Percentiles rank a stretch among this genome's conserved stretches.
These are phyloP conservation scores for Artemisia argyi DNA, from an alignment of 129 eudicot genomes.

Conservation along the genomic window DNA sequence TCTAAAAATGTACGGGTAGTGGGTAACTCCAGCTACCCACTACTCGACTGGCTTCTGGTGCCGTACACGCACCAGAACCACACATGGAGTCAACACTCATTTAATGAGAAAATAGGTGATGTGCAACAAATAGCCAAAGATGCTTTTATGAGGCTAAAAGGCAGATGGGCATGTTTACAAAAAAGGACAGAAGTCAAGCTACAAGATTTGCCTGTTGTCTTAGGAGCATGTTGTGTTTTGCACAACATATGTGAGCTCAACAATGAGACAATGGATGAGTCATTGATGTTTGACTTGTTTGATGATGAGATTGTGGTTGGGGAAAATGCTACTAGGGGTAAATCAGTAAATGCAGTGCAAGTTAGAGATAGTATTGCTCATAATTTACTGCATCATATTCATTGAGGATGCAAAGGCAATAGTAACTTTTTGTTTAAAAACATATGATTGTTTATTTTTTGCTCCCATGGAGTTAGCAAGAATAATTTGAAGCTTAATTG, in stretches of 20 bases:
- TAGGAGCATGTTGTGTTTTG: conserved; percentile 81
- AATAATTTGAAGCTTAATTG: not conserved
- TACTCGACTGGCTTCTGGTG: conserved; percentile 65
- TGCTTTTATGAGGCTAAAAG: conserved; percentile 66
- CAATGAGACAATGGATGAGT: conserved; percentile 45
- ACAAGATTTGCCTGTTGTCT: conserved; percentile 72
- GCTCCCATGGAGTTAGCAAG: not conserved
- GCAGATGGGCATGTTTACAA: conserved; percentile 72
- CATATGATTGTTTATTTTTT: not conserved
- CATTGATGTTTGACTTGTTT: conserved; percentile 48
- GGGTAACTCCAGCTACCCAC: conserved; percentile 47
- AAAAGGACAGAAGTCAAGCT: conserved; percentile 84
- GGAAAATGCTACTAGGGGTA: conserved; percentile 38
- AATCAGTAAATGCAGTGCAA: conserved; percentile 45
- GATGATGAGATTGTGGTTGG: conserved; percentile 58
- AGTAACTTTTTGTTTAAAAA: conserved; percentile 8
- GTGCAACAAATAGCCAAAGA: conserved; percentile 55
- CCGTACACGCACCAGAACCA: conserved; percentile 65
- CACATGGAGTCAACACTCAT: conserved; percentile 73
- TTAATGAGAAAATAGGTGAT: conserved; percentile 61
- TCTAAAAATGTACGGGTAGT: conserved; percentile 45
- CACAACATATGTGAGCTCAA: conserved; percentile 78
- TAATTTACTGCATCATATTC: conserved; percentile 51
- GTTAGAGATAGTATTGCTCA: conserved; percentile 77
- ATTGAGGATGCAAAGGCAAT: not conserved